Base-by-base conservation (phyloP, 305 asterid species). In the Solanum hybrid region DNA sequence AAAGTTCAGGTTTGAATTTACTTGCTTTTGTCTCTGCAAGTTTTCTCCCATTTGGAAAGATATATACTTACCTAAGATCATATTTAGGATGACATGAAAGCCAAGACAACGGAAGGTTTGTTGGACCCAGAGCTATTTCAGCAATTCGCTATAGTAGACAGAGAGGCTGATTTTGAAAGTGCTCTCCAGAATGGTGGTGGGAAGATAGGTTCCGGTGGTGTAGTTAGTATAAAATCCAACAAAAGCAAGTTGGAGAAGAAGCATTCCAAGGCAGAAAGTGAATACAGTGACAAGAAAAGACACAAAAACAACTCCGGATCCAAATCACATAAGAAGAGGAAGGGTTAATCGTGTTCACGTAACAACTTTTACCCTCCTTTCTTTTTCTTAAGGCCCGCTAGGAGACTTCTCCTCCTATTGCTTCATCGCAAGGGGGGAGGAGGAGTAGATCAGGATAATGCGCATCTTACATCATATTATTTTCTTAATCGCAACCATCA, bases 111-210 rank as follows among this genome's bases (percentile, higher is more conserved):
- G 29, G 95, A 94, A 0, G 94, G 92, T 26, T 42, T 84, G 34
- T 90, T 93, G 91, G 88, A 96, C 73, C 97, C 94, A 10, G 98
- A 95, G 26, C 93, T 90, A 51, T 96, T 96, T 45, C 98, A 94
- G 91, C 94, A 90, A 85, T 96, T 93, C 45, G 96, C 98, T 37
- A 95, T 96, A n/a, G 93, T 88, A 10, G 98, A 95, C 90, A 91
- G 91, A 89, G 99, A 94, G 64, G 95, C 93, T 69, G 97, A 95
- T 86, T 94, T 97, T 73, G 97, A 95, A 91, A 93, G 89, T 84
- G 99, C 99, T 81, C 88, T 97, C 94, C 96, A 92, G 88, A 94
- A 90, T 82, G 93, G 95, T 4, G 81, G 93, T 87, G 94, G 91
- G 72, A 95, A 94, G 92, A 89, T 92, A n/a, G 85, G 51, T 24